Evolutionary conservation across 768 basidiomycete genomes (phyloP).

Genomic region (Tricholoma bakamatsutake): DNA sequence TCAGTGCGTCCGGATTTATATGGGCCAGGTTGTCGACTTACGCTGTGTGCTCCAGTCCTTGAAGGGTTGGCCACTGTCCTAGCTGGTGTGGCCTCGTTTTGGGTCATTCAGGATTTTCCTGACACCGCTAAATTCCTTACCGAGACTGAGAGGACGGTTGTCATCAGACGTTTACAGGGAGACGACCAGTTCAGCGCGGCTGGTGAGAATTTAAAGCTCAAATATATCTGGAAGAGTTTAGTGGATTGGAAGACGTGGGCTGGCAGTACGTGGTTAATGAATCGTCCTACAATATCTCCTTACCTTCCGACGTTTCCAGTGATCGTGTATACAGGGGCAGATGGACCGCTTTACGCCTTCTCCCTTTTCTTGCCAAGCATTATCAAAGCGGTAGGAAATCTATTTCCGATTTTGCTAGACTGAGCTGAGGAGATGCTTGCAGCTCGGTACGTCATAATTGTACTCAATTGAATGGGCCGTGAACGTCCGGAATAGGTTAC

Average conservation of each 20-base stretch:
- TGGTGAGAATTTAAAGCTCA: constrained; percentile 54
- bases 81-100: constrained; percentile 63
- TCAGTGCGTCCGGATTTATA: constrained; percentile 33
- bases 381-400: constrained; percentile 52
- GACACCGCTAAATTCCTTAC: constrained; percentile 74
- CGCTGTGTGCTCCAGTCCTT: constrained; percentile 32
- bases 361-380: constrained; percentile 75
- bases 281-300: not conserved
- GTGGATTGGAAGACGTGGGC: constrained; percentile 75
- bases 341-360: constrained; percentile 72
- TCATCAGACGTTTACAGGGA: constrained; percentile 58
- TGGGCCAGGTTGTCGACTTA: not conserved
- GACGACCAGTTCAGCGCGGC: constrained; percentile 72
- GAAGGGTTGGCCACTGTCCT: constrained; percentile 65
- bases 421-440: constrained; percentile 2
- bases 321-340: constrained; percentile 48
- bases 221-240: constrained; percentile 54
- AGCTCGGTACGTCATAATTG: constrained; percentile 35
- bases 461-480: not conserved
- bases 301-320: constrained; percentile 27
- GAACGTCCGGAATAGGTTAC: constrained; percentile 36
- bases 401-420: not conserved
- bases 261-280: constrained; percentile 29
- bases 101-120: constrained; percentile 79
- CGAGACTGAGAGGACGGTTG: constrained; percentile 62